Evolutionary conservation across 306 rosid species (phyloP).

Genomic region (Citrullus colocynthis): DNA sequence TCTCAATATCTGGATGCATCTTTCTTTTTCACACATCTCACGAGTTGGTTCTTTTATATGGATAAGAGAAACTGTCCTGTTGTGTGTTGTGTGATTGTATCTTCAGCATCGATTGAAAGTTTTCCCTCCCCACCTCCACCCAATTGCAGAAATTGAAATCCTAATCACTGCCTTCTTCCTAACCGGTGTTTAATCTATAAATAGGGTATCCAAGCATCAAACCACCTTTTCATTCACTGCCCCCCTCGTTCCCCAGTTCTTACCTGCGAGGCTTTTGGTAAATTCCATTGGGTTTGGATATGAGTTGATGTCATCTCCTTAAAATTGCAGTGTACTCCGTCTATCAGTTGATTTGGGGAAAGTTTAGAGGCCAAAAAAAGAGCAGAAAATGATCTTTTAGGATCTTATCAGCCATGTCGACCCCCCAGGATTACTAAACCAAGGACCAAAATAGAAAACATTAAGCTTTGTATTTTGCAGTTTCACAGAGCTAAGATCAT

Average conservation of each 20-base stretch:
- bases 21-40: neutral
- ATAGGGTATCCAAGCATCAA: neutral
- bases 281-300: neutral
- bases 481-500: no score
- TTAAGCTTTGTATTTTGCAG: no score
- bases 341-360: neutral
- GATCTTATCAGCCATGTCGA: neutral
- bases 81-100: neutral
- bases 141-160: neutral
- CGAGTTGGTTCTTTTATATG: neutral
- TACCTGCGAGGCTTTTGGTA: neutral
- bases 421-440: neutral
- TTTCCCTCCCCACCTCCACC: neutral
- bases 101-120: neutral
- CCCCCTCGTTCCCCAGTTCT: neutral
- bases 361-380: neutral
- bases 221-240: neutral
- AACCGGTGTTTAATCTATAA: neutral
- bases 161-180: neutral
- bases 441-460: neutral
- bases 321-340: neutral
- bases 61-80: neutral
- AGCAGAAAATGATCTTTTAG: neutral
- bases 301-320: neutral
- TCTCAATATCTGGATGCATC: slow-evolving; percentile 10